Conservation (phyloP, 495 filamentous ascomycete species). For the Xylaria curta region DNA sequence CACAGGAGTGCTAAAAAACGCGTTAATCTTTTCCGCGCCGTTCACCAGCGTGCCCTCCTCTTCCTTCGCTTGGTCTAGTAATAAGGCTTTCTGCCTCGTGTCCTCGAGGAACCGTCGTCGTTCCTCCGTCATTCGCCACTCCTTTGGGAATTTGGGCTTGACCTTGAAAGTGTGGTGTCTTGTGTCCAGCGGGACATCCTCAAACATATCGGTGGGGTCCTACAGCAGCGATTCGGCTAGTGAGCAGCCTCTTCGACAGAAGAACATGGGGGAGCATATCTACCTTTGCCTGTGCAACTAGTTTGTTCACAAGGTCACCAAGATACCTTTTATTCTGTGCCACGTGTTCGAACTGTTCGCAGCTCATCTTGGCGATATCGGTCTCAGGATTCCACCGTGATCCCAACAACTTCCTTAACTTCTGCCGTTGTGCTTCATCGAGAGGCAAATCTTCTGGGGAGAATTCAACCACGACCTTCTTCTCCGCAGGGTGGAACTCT, state of each 20-base stretch:
- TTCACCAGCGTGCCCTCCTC: conserved; percentile 59
- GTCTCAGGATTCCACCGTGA: conserved; percentile 89
- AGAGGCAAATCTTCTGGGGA: conserved; percentile 70
- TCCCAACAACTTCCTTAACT: conserved; percentile 87
- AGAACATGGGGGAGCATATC: conserved; percentile 5
- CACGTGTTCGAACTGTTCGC: conserved; percentile 83
- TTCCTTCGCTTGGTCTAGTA: conserved; percentile 55
- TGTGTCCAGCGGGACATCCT: conserved; percentile 88
- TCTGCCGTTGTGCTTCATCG: conserved; percentile 69
- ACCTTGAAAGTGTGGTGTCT: conserved; percentile 79
- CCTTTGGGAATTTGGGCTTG: conserved; percentile 75
- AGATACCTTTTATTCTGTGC: conserved; percentile 97
- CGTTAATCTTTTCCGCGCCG: conserved; percentile 59
- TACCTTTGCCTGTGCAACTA: conserved; percentile 79
- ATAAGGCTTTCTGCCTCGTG: conserved; percentile 55
- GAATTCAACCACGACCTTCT: conserved; percentile 94
- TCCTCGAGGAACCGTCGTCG: conserved; percentile 68
- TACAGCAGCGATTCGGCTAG: conserved; percentile 30
- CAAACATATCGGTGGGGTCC: conserved; percentile 79
- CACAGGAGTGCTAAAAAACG: conserved; percentile 37
- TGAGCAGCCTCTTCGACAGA: background rate
- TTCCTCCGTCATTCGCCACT: conserved; percentile 79
- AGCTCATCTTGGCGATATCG: conserved; percentile 85
- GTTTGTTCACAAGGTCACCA: conserved; percentile 72
- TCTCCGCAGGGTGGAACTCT: conserved; percentile 87